A percentile compares a stretch with the other conserved stretches of the same genome.
These are phyloP conservation scores for Abrus precatorius DNA, from an alignment of 306 rosid genomes.

Conservation along the genomic window DNA sequence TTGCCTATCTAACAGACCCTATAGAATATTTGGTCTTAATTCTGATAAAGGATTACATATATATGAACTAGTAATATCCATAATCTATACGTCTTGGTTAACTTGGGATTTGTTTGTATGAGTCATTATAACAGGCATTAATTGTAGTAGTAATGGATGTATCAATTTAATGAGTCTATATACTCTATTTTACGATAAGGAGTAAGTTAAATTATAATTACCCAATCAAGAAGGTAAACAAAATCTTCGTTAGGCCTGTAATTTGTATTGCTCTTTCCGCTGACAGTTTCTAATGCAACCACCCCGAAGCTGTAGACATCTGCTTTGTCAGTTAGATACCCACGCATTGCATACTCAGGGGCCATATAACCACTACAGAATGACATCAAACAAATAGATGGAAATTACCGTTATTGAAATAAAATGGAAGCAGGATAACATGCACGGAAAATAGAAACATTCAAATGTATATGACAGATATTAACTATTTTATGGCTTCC, in stretches of 20 bases:
- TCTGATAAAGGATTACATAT: background rate
- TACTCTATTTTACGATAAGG: background rate
- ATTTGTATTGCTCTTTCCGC: constrained; percentile 96
- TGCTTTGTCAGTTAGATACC: constrained; percentile 85
- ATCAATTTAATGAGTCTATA: background rate
- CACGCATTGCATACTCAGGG: constrained; percentile 97
- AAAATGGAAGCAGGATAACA: background rate
- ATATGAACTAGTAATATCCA: background rate
- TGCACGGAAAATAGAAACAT: background rate
- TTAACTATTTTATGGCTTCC: background rate
- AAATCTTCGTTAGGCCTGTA: constrained; percentile 86
- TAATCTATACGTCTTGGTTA: background rate
- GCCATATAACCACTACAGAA: constrained; percentile 95
- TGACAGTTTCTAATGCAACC: constrained; percentile 83
- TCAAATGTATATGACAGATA: background rate
- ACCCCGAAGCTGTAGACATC: constrained; percentile 96
- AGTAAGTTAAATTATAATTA: constrained; percentile 45
- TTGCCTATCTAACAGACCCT: constrained; percentile 6
- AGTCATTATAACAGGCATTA: background rate
- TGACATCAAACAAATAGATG: constrained; percentile 1
- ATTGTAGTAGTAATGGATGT: background rate
- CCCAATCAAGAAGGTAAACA: constrained; percentile 96
- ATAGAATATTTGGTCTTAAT: background rate
- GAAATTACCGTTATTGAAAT: background rate
- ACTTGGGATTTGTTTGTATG: background rate